phyloP scores from a whole-genome alignment of 768 basidiomycete genomes.

The Lactarius deliciosus region DNA sequence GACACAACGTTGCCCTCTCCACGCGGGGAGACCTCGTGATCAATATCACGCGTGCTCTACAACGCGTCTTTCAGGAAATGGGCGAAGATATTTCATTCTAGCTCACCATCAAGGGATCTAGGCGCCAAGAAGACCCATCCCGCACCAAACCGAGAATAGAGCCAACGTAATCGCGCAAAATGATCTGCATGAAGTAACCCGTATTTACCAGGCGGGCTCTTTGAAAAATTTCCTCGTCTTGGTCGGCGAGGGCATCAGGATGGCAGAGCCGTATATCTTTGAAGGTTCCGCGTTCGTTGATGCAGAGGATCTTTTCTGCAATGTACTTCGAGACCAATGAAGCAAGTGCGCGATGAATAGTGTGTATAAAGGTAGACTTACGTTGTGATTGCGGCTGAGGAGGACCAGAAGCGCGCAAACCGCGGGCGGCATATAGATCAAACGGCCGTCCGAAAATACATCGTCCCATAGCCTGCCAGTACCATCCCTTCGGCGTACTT shows the following conservation, averaged over 20 bases:
- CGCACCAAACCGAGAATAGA: conserved; percentile 68
- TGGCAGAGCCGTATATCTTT: conserved; percentile 29
- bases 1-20: conserved; percentile 78
- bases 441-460: conserved; percentile 62
- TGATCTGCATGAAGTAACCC: conserved; percentile 67
- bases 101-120: conserved; percentile 63
- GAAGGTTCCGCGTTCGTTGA: conserved; percentile 64
- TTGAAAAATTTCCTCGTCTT: conserved; percentile 79
- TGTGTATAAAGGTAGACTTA: conserved; percentile 35
- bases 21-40: conserved; percentile 55
- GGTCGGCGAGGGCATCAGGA: conserved; percentile 36
- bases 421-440: conserved; percentile 73
- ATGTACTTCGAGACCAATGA: conserved; percentile 50
- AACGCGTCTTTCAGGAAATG: background rate
- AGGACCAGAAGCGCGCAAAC: conserved; percentile 66
- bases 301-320: conserved; percentile 60
- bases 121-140: conserved; percentile 63
- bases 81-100: background rate
- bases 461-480: conserved; percentile 67
- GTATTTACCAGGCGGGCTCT: conserved; percentile 73
- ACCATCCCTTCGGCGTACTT: conserved; percentile 62
- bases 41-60: conserved; percentile 50
- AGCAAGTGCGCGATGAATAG: background rate
- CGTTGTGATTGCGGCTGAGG: conserved; percentile 73
- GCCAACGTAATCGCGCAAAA: conserved; percentile 72